Conservation (phyloP, 306 rosid genomes). For the Prunus mume region DNA sequence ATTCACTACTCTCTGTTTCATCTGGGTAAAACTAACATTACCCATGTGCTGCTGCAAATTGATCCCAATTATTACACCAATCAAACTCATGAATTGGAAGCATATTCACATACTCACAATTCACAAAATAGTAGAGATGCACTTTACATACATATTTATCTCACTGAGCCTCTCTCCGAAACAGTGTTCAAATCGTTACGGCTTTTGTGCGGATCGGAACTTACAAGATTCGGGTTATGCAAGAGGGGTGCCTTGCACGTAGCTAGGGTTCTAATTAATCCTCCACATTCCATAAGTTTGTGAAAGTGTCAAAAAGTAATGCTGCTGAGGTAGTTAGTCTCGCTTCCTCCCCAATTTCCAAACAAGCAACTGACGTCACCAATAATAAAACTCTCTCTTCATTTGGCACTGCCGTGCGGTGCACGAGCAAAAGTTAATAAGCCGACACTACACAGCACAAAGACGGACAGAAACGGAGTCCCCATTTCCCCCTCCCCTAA, state of each 20-base stretch:
- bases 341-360: background rate
- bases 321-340: background rate
- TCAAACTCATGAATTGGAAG: background rate
- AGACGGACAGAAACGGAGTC: background rate
- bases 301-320: background rate
- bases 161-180: background rate
- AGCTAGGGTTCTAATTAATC: background rate
- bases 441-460: background rate
- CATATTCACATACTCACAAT: background rate
- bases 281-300: background rate
- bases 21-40: background rate
- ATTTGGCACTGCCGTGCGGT: conserved; percentile 25
- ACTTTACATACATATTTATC: too few relatives aligned
- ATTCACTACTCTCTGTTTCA: background rate
- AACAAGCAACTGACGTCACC: conserved; percentile 21
- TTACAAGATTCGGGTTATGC: too few relatives aligned
- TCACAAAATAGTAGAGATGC: background rate
- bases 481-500: background rate
- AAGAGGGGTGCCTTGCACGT: background rate
- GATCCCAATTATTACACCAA: background rate
- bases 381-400: background rate
- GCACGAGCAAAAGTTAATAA: conserved; percentile 10
- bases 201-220: background rate
- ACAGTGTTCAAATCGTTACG: background rate
- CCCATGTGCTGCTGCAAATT: background rate